These are phyloP conservation scores for Penstemon eatonii DNA, from an alignment of 257 asterid genomes.

Conservation along the genomic window DNA sequence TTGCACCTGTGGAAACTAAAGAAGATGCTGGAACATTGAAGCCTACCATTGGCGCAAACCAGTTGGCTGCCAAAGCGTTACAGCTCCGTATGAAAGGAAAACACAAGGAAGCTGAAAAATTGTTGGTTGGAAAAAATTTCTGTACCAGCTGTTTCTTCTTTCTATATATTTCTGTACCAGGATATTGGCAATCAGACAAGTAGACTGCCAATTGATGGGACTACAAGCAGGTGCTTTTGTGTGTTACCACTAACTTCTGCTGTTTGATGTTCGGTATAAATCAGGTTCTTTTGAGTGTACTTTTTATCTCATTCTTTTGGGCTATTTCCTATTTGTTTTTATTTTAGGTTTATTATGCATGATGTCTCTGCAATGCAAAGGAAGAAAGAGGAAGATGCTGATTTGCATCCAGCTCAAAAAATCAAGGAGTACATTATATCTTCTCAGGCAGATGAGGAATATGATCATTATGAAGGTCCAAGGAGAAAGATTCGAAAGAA, in stretches of 20 bases:
- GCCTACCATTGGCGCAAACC: conserved; percentile 75
- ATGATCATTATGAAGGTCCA: conserved; percentile 86
- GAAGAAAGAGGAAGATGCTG: conserved; percentile 79
- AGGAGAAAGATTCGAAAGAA: conserved; percentile 62
- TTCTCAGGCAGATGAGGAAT: conserved; percentile 86
- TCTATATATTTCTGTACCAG: neutral
- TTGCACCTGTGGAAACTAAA: conserved; percentile 30
- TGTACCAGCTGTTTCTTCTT: neutral
- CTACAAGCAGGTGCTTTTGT: conserved; percentile 67
- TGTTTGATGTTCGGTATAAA: neutral
- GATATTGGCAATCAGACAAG: conserved; percentile 38
- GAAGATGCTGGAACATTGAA: conserved; percentile 42
- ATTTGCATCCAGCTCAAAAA: conserved; percentile 75
- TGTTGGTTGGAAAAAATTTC: conserved; percentile 54
- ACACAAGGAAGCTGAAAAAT: conserved; percentile 83
- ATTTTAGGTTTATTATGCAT: conserved; percentile 60
- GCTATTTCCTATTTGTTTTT: conserved; percentile 19
- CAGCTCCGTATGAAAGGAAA: conserved; percentile 95
- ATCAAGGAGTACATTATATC: conserved; percentile 57
- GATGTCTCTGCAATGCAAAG: conserved; percentile 63
- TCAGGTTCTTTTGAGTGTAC: conserved; percentile 1
- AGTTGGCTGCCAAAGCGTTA: conserved; percentile 89
- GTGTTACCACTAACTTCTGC: neutral
- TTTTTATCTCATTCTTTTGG: conserved; percentile 21
- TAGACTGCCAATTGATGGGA: conserved; percentile 56